Conservation (phyloP, 805 yeast species). For the Candida quercuum region DNA sequence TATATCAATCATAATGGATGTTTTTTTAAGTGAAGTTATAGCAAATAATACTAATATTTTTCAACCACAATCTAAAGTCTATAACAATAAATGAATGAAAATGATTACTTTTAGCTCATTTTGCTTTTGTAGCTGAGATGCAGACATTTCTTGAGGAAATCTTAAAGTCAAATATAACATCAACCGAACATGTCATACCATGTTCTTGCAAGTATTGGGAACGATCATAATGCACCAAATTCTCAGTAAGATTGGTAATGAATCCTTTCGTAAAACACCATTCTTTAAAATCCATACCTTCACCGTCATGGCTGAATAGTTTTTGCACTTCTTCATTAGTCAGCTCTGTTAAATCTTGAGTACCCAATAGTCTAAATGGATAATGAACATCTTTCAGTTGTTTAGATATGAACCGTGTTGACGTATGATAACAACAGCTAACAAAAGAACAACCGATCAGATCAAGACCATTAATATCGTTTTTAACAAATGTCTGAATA, state of each 20-base stretch:
- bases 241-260: constrained; percentile 1
- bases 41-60: too few species aligned
- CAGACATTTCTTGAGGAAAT: constrained; percentile 5
- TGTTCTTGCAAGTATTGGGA: neutral
- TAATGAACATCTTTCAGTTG: neutral
- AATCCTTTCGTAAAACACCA: constrained; percentile 1
- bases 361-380: neutral
- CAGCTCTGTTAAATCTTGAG: constrained; percentile 8
- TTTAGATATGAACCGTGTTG: constrained; percentile 1
- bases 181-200: neutral
- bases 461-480: neutral
- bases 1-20: too few species aligned
- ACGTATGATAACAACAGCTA: constrained; percentile 13
- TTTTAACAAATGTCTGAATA: neutral
- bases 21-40: too few species aligned
- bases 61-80: too few species aligned
- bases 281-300: neutral
- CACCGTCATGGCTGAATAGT: constrained; percentile 3
- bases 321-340: constrained; percentile 6
- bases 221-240: constrained; percentile 1
- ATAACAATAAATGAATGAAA: neutral
- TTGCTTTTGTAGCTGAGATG: neutral
- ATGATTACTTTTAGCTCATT: too few species aligned
- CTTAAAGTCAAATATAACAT: constrained; percentile 1
- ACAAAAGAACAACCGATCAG: constrained; percentile 7